Conservation (phyloP, 176 grass and related monocot genomes). For the Olyra latifolia region DNA sequence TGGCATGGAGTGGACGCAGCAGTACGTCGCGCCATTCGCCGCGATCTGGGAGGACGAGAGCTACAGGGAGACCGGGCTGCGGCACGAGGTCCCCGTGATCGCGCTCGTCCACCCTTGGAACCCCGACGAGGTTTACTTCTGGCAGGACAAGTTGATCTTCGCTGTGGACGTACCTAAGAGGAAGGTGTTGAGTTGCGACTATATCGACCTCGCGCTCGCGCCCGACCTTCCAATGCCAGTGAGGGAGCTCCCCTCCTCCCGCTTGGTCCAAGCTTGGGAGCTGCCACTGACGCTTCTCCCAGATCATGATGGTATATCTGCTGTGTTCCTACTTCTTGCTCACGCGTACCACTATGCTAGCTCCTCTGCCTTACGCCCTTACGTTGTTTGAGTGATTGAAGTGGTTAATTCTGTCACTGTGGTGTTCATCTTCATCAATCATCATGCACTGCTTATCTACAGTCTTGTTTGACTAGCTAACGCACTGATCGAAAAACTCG, state of each 20-base stretch:
- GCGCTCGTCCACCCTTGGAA: not conserved
- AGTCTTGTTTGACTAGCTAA: too few relatives aligned
- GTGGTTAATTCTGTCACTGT: too few relatives aligned
- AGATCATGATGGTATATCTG: not conserved
- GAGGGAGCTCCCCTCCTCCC: not conserved
- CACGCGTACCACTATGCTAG: too few relatives aligned
- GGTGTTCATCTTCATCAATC: too few relatives aligned
- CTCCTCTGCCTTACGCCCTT: too few relatives aligned
- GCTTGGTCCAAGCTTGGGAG: not conserved
- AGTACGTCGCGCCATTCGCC: not conserved
- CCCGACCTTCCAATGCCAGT: not conserved
- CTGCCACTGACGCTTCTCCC: not conserved
- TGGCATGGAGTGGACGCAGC: not conserved
- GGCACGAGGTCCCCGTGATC: not conserved
- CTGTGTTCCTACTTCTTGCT: too few relatives aligned
- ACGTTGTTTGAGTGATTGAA: too few relatives aligned
- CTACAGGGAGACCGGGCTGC: slow-evolving; percentile 10
- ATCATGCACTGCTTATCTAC: too few relatives aligned
- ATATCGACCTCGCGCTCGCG: not conserved
- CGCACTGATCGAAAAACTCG: too few relatives aligned
- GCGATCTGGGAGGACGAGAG: not conserved
- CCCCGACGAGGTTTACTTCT: slow-evolving; percentile 20
- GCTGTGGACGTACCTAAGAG: not conserved
- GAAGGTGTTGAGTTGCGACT: not conserved
- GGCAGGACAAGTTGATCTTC: not conserved